These are phyloP conservation scores for Colletotrichum eleusines DNA, from an alignment of 2,329 filamentous ascomycete genomes.

Conservation along the genomic window DNA sequence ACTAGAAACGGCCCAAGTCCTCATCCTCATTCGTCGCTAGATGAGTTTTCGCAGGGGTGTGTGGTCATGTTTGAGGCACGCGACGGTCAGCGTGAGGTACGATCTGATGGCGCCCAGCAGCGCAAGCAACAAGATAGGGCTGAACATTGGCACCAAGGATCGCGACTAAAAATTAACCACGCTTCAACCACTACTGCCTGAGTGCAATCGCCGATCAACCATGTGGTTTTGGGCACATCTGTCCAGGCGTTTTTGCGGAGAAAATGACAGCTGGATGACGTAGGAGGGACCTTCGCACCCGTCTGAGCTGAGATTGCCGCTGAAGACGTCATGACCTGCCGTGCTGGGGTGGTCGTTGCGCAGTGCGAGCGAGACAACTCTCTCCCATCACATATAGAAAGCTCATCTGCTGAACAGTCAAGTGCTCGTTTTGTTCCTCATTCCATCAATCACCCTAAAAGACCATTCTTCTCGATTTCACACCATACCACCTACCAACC, in stretches of 20 bases:
- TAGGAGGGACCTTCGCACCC: conserved; percentile 29
- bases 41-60: conserved; percentile 17
- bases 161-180: neutral
- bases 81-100: conserved; percentile 5
- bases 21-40: conserved; percentile 1
- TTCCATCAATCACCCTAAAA: neutral
- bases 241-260: conserved; percentile 37
- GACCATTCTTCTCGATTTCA: neutral
- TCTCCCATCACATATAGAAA: conserved; percentile 15
- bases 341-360: conserved; percentile 18
- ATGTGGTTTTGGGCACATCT: conserved; percentile 22
- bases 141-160: conserved; percentile 15
- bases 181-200: neutral
- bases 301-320: conserved; percentile 38
- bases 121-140: conserved; percentile 16
- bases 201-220: conserved; percentile 31
- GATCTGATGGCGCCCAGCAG: conserved; percentile 7
- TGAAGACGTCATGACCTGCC: conserved; percentile 39
- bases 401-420: conserved; percentile 1
- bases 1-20: neutral
- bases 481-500: neutral
- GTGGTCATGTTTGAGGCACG: conserved; percentile 10
- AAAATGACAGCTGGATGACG: conserved; percentile 31
- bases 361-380: conserved; percentile 7
- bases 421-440: neutral